Base-by-base conservation (phyloP, 176 grass and related monocot species). In the Oryza glumipatula region DNA sequence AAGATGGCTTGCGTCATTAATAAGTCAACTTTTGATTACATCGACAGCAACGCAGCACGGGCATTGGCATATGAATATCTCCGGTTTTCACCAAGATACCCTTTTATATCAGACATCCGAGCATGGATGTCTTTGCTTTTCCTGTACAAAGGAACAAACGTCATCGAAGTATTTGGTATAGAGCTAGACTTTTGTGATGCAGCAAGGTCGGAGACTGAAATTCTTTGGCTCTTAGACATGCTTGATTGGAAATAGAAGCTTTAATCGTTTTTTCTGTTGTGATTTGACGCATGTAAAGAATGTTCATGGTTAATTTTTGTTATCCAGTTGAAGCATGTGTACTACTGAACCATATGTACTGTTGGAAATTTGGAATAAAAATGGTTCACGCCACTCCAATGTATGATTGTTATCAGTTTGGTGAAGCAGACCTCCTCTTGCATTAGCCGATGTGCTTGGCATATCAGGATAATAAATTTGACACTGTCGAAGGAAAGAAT, bases 111-210 rank as follows among this genome's bases (percentile, higher is more conserved):
- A 64, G 93, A 95, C 33, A 95, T 91, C 58, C 86, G 93, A 13
- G 93, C 90, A 35, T 95, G 90, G 93, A 82, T 92, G 84, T 93
- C 93, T 19, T 76, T 95, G 76, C 75, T 95, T 73, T 95, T 95
- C 68, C 23, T 91, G 80, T 87, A 74, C 39, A 86, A 86, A 65
- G 86, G 80, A 65, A 49, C 65, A 19, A 77, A 83, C 19, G 16
- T 19, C 41, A 88, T 72, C 45, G 90, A 95, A 73, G 90, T 95
- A 74, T 95, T 95, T 87, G 93, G 88, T 43, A 76, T 95, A 41
- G 93, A 95, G 45, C 87, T 95, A 61, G 93, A 95, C 76, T 95
- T 95, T 79, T 95, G 93, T 74, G 93, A 95, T 5, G 93, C 90
- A 0, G 93, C 90, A n/a, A 85, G 58, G 46, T 84, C 90, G 3